phyloP scores from a whole-genome alignment of 2,329 filamentous ascomycete genomes.

The Xylariaceae sp. region DNA sequence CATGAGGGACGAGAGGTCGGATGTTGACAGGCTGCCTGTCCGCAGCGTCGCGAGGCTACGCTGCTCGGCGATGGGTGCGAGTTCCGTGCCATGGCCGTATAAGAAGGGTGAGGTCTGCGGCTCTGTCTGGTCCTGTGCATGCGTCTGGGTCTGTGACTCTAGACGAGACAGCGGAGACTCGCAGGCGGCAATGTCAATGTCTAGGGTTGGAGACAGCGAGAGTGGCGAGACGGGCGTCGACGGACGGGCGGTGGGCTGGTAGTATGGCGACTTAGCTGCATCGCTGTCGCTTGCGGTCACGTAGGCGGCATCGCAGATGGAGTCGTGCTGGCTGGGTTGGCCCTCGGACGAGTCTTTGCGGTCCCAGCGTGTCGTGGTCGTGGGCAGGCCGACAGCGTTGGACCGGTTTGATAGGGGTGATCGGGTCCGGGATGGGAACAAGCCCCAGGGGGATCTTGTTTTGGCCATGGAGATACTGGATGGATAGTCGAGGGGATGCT shows the following conservation, averaged over 20 bases:
- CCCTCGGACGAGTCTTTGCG: conserved; percentile 35
- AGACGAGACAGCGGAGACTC: conserved; percentile 26
- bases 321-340: conserved; percentile 30
- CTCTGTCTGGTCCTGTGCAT: no score
- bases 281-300: conserved; percentile 25
- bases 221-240: conserved; percentile 8
- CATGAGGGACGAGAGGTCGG: conserved; percentile 25
- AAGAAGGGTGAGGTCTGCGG: no score
- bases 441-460: no score
- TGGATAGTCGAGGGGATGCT: no score
- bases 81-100: conserved; percentile 35
- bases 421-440: conserved; percentile 2
- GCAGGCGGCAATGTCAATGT: conserved; percentile 20
- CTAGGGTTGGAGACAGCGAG: conserved; percentile 6
- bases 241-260: conserved; percentile 5
- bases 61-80: conserved; percentile 38
- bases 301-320: conserved; percentile 33
- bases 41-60: conserved; percentile 32
- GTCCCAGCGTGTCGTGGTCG: conserved; percentile 22
- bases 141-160: conserved; percentile 21
- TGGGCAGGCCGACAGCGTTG: conserved; percentile 14
- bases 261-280: conserved; percentile 19
- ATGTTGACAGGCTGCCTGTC: conserved; percentile 20
- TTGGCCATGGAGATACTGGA: no score
- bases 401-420: conserved; percentile 23